These are phyloP conservation scores for Gaertneriomyces semiglobifer DNA, from an alignment of 192 early-diverging fungal species.

Conservation along the genomic window DNA sequence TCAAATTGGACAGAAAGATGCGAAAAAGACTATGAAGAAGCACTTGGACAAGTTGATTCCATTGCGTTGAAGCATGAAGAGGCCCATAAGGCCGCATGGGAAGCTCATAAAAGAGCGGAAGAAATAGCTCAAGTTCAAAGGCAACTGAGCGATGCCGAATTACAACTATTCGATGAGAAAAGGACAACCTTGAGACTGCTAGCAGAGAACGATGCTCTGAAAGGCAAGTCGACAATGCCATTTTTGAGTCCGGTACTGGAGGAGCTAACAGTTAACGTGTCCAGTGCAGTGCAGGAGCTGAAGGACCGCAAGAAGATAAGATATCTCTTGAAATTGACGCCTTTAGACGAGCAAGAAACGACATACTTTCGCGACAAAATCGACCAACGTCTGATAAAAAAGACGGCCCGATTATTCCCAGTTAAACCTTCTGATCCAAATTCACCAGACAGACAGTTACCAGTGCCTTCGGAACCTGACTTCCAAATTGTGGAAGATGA, in stretches of 20 bases:
- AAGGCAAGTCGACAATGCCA: conserved; percentile 29
- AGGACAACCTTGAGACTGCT: conserved; percentile 39
- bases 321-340: conserved; percentile 43
- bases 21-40: conserved; percentile 40
- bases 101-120: conserved; percentile 41
- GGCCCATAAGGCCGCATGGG: conserved; percentile 42
- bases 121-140: conserved; percentile 52
- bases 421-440: too few species aligned
- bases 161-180: conserved; percentile 51
- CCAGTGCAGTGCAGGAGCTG: conserved; percentile 54
- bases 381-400: conserved; percentile 43
- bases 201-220: conserved; percentile 56
- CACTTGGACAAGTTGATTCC: conserved; percentile 33
- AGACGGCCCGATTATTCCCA: too few species aligned
- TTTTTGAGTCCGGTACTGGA: background rate
- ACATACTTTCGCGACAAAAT: conserved; percentile 52
- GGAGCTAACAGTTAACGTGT: background rate
- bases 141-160: conserved; percentile 45
- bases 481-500: conserved; percentile 46
- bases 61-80: conserved; percentile 48
- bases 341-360: conserved; percentile 39
- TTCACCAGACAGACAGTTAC: too few species aligned
- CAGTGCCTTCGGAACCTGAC: conserved; percentile 28
- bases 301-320: conserved; percentile 62
- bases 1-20: conserved; percentile 30